Conservation (phyloP, 169 alveolate genomes). For the Babesia bovis region DNA sequence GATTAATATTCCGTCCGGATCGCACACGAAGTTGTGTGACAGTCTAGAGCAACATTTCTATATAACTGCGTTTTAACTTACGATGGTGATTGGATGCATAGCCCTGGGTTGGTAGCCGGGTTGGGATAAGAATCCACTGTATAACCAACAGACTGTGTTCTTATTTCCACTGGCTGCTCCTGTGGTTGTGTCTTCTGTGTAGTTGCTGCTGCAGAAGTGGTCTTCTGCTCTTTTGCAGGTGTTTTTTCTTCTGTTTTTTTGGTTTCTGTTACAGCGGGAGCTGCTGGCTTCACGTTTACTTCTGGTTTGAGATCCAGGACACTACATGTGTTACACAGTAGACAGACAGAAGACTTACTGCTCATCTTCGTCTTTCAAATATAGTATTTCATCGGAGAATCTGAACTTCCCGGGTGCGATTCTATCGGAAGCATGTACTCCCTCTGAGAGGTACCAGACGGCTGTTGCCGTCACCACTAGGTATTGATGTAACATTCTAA, state of each 20-base stretch:
- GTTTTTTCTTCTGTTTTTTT: too few species aligned
- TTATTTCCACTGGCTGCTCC: neutral
- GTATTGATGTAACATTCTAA: neutral
- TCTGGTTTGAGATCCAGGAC: too few species aligned
- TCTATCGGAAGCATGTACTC: slow-evolving; percentile 20
- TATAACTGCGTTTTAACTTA: neutral
- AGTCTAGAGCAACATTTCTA: neutral
- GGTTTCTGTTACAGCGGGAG: neutral
- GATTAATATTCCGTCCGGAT: slow-evolving; percentile 61
- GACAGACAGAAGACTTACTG: too few species aligned
- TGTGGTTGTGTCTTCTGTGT: too few species aligned
- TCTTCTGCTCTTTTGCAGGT: too few species aligned
- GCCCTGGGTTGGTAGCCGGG: slow-evolving; percentile 40
- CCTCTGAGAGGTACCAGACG: neutral
- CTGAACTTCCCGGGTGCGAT: slow-evolving; percentile 62
- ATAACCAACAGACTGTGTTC: slow-evolving; percentile 52
- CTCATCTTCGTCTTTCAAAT: slow-evolving; percentile 12
- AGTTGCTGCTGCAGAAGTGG: too few species aligned
- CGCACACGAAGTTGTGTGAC: slow-evolving; percentile 36
- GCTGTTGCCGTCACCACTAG: neutral
- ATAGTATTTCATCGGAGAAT: slow-evolving; percentile 52
- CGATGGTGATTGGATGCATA: slow-evolving; percentile 50
- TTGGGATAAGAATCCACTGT: slow-evolving; percentile 52
- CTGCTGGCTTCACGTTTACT: too few species aligned
- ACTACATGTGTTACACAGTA: too few species aligned